phyloP scores from a whole-genome alignment of 768 basidiomycete species.

The Trametopsis cervina region DNA sequence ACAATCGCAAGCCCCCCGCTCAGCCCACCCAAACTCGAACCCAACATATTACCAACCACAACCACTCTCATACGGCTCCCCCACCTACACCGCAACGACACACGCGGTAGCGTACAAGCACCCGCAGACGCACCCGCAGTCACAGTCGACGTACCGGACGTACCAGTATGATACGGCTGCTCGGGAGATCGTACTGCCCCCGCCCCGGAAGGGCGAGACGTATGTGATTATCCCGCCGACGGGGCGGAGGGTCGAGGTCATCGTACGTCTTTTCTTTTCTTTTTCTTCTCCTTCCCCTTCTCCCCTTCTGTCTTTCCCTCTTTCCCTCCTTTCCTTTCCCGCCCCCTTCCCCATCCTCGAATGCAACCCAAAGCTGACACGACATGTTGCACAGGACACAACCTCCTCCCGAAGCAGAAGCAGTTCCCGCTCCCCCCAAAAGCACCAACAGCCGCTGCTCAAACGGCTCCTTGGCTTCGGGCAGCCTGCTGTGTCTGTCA shows the following conservation, averaged over 20 bases:
- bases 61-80: background rate
- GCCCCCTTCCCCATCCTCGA: too few relatives aligned
- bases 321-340: too few relatives aligned
- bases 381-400: too few relatives aligned
- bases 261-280: constrained; percentile 6
- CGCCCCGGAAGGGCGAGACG: constrained; percentile 18
- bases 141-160: background rate
- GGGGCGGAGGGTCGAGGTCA: constrained; percentile 16
- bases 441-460: too few relatives aligned
- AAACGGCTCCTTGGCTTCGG: too few relatives aligned
- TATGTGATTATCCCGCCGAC: constrained; percentile 23
- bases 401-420: too few relatives aligned
- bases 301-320: constrained; percentile 22
- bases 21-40: background rate
- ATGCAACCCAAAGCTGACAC: too few relatives aligned
- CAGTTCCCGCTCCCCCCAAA: too few relatives aligned
- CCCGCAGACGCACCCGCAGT: background rate
- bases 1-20: background rate
- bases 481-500: too few relatives aligned
- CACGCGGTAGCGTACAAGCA: background rate
- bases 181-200: constrained; percentile 17
- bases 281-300: constrained; percentile 23
- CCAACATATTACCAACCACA: background rate
- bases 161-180: constrained; percentile 1
- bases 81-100: background rate